These are phyloP conservation scores for Teratosphaeria nubilosa DNA, from an alignment of 2,329 filamentous ascomycete species.

Conservation along the genomic window DNA sequence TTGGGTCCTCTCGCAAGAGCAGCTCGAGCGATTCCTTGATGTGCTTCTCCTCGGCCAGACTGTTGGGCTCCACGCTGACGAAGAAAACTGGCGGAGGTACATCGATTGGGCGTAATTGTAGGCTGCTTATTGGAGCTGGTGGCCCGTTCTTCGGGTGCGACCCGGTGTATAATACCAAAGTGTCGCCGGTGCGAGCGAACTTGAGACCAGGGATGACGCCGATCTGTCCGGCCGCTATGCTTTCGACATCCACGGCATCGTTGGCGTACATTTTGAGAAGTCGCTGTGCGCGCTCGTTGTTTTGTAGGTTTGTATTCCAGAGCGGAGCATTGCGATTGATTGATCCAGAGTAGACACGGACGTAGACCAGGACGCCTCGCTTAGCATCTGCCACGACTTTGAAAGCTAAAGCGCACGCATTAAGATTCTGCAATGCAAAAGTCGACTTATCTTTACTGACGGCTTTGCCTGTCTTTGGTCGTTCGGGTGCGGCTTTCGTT, in stretches of 20 bases:
- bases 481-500: neutral
- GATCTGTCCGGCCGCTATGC: conserved; percentile 78
- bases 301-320: conserved; percentile 77
- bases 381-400: conserved; percentile 87
- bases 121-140: conserved; percentile 55
- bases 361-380: conserved; percentile 80
- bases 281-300: conserved; percentile 69
- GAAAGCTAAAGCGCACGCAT: conserved; percentile 64
- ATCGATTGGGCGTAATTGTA: conserved; percentile 78
- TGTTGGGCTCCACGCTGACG: conserved; percentile 77
- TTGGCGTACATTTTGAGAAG: conserved; percentile 84
- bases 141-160: conserved; percentile 52
- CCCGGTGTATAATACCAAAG: conserved; percentile 64
- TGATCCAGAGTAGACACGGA: conserved; percentile 80
- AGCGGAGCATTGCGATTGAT: conserved; percentile 63
- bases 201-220: conserved; percentile 88
- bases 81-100: conserved; percentile 95
- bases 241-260: conserved; percentile 73
- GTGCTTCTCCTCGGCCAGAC: conserved; percentile 67
- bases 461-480: conserved; percentile 8
- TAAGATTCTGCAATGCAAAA: conserved; percentile 49
- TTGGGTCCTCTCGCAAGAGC: conserved; percentile 83
- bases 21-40: conserved; percentile 67
- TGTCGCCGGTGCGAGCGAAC: conserved; percentile 86
- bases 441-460: conserved; percentile 31